Base-by-base conservation (phyloP, 2,329 filamentous ascomycete species). In the Ophiostoma sp. region DNA sequence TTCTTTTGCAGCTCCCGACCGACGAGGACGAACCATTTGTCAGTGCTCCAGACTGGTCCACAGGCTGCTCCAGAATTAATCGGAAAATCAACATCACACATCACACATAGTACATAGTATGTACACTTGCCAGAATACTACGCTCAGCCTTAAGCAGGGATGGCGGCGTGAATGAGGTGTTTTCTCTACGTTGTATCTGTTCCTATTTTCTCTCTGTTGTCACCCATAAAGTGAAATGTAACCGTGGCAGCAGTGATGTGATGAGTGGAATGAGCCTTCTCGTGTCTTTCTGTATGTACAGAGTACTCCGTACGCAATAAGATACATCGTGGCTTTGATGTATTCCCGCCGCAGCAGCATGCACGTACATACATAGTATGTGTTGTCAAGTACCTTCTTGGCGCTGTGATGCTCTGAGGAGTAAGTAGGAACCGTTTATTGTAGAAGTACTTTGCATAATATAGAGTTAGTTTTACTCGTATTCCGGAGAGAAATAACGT, bases 131-230 rank as follows among this genome's bases (percentile, higher is more conserved):
- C 44, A 48, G 17, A 20, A 48, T 48, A 20, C 44, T 48, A 48
- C 52, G 52, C 23, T 64, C 60, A 64, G 60, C 60, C 60, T 64
- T 64, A 64, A 64, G 57, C 60, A 64, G 33, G 60, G 31, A 33
- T 64, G 60, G 15, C 60, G 33, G 60, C 60, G 60, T 64, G 60
- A 64, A 64, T 10, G 60, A 64, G 15, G 31, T 64, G 31, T 64
- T 36, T 64, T 64, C 57, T 64, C 15, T 62, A 4, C 23, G 3
- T 13, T 20, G 27, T 62, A 15, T 36, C 7, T 64, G 23, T 20
- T 20, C 8, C 54, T 54, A 10, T 41, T 48, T 17, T 17, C 17
- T 20, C 44, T 57, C 44, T n/a, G 17, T 39, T 57, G 23, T 11
- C 52, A 57, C 23, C 52, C 44, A 2, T 27, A 27, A 27, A 8